phyloP scores from a whole-genome alignment of 192 early-diverging fungal species.

The Linnemannia zychae region DNA sequence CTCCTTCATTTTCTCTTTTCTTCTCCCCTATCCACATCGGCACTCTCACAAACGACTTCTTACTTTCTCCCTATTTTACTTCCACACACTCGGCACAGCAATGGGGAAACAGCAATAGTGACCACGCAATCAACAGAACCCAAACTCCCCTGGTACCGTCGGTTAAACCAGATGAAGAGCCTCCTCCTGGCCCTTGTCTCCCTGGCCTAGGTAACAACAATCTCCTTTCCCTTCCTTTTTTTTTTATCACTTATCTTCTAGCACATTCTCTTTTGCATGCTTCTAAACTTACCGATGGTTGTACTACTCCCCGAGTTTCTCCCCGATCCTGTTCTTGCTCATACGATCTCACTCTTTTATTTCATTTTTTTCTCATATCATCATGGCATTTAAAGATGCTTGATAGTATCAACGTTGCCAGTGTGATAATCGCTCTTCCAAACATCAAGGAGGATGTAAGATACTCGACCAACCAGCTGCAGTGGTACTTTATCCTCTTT shows the following conservation, averaged over 20 bases:
- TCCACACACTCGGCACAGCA: neutral
- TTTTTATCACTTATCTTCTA: neutral
- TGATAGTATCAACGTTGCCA: conserved; percentile 30
- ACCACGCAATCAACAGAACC: neutral
- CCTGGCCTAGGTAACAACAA: conserved; percentile 24
- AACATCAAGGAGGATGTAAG: conserved; percentile 23
- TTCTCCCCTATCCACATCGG: neutral
- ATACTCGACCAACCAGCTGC: conserved; percentile 17
- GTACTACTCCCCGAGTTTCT: too few species aligned
- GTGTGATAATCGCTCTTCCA: conserved; percentile 24
- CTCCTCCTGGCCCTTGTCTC: conserved; percentile 26
- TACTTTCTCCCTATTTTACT: neutral
- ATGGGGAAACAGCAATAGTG: neutral
- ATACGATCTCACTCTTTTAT: neutral
- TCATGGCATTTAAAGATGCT: conserved; percentile 4
- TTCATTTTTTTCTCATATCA: neutral
- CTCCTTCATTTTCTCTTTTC: neutral
- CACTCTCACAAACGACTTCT: too few species aligned
- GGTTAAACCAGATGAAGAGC: conserved; percentile 22
- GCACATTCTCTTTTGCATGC: neutral
- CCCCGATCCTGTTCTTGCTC: too few species aligned
- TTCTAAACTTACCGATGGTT: neutral
- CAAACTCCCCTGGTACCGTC: conserved; percentile 17
- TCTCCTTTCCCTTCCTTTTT: neutral
- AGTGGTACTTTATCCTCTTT: conserved; percentile 6